phyloP scores from a whole-genome alignment of 495 filamentous ascomycete species.

The Filosporella fistucella region DNA sequence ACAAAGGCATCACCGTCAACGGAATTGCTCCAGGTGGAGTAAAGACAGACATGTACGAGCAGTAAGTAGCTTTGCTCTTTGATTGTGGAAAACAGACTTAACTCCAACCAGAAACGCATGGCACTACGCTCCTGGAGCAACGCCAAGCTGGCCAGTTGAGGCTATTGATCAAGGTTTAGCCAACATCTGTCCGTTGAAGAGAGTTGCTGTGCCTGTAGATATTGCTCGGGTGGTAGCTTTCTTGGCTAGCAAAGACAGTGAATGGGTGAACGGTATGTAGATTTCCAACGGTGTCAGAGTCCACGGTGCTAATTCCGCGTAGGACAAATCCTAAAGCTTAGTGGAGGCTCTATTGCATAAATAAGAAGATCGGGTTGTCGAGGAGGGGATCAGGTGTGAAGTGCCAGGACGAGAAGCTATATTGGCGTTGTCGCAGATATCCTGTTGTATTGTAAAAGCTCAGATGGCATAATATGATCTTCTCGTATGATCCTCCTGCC shows the following conservation, averaged over 20 bases:
- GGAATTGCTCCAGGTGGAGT: constrained; percentile 69
- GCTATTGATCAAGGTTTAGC: constrained; percentile 38
- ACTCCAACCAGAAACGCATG: constrained; percentile 40
- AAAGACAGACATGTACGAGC: constrained; percentile 74
- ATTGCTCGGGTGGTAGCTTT: constrained; percentile 39
- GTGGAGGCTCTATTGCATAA: constrained; percentile 23
- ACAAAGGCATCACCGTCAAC: constrained; percentile 71
- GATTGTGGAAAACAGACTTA: not conserved
- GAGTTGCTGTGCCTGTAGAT: constrained; percentile 52
- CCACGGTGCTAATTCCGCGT: not conserved
- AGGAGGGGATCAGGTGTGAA: too few relatives aligned
- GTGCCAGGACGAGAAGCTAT: too few relatives aligned
- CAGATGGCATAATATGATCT: too few relatives aligned
- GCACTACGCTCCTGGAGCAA: constrained; percentile 55
- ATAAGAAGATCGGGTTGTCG: not conserved
- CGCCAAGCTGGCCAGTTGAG: constrained; percentile 31
- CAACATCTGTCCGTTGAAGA: constrained; percentile 40
- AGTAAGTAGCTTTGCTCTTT: constrained; percentile 16
- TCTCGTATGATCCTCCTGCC: too few relatives aligned
- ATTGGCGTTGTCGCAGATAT: too few relatives aligned
- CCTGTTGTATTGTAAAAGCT: too few relatives aligned
- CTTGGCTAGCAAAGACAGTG: constrained; percentile 48
- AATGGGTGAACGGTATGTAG: constrained; percentile 56
- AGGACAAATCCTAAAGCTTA: constrained; percentile 36
- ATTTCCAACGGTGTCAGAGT: not conserved